Conservation (phyloP, 176 grass and related monocot genomes). For the Thinopyrum elongatum region DNA sequence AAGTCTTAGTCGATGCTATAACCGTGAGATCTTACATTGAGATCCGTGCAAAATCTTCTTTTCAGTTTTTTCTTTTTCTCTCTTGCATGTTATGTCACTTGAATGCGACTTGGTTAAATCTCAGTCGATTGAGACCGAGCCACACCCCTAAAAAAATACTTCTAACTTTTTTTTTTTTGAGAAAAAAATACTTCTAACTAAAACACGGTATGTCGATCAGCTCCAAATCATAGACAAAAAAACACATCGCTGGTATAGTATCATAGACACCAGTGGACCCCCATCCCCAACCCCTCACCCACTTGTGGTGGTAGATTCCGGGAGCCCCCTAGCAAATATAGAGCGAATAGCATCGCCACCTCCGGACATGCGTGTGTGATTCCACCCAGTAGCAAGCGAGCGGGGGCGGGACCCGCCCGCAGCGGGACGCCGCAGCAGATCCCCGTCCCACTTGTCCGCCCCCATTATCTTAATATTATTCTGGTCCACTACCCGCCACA, state of each 20-base stretch:
- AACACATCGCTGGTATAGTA: neutral
- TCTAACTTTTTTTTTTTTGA: too few relatives aligned
- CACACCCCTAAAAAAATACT: too few relatives aligned
- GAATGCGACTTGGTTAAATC: too few relatives aligned
- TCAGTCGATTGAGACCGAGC: too few relatives aligned
- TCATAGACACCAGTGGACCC: neutral
- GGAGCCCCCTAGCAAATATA: neutral
- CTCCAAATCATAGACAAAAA: neutral
- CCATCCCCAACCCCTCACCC: too few relatives aligned
- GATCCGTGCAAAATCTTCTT: too few relatives aligned
- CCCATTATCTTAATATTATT: slow-evolving; percentile 43
- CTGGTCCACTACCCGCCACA: slow-evolving; percentile 31
- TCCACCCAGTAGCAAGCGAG: neutral
- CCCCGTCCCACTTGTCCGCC: slow-evolving; percentile 1
- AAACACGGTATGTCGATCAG: neutral
- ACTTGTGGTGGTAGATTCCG: slow-evolving; percentile 7
- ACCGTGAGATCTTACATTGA: too few relatives aligned
- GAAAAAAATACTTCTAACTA: neutral
- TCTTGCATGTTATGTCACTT: too few relatives aligned
- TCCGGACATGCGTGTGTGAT: neutral
- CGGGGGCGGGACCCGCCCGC: neutral
- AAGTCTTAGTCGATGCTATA: too few relatives aligned
- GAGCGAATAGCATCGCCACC: neutral
- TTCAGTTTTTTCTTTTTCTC: too few relatives aligned
- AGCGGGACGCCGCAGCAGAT: neutral